Conservation (phyloP, 495 filamentous ascomycete species). For the Daldinia caldariorum region DNA sequence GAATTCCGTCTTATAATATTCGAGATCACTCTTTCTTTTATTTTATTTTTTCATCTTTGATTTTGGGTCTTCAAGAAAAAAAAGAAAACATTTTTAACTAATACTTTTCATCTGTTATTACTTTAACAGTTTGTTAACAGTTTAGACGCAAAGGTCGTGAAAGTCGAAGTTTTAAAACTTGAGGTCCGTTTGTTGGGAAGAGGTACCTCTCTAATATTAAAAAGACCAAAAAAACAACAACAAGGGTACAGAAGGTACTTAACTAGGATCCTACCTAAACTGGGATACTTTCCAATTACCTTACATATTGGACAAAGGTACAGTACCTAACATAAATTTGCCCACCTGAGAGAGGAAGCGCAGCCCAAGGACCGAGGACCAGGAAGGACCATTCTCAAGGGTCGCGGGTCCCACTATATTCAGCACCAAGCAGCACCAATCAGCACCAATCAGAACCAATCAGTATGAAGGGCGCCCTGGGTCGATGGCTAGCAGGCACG, state of each 20-base stretch:
- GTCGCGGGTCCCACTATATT: conserved; percentile 30
- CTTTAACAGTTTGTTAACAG: not conserved
- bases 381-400: conserved; percentile 41
- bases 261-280: not conserved
- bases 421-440: conserved; percentile 8
- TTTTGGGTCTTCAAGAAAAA: too few relatives aligned
- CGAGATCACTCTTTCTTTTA: not conserved
- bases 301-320: too few relatives aligned
- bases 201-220: too few relatives aligned
- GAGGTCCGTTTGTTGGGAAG: conserved; percentile 1
- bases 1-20: conserved; percentile 3
- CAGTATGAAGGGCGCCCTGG: conserved; percentile 48
- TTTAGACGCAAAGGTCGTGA: not conserved
- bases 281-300: not conserved
- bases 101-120: not conserved
- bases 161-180: not conserved
- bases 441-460: conserved; percentile 43
- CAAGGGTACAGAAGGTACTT: not conserved
- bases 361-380: conserved; percentile 42
- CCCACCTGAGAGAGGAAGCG: conserved; percentile 6
- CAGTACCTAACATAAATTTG: too few relatives aligned
- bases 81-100: not conserved
- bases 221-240: too few relatives aligned
- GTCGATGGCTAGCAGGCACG: conserved; percentile 48
- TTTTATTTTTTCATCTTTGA: not conserved